A percentile compares a stretch with the other conserved stretches of the same genome.
phyloP scores from a whole-genome alignment of 2,329 filamentous ascomycete species.

The Ophiostoma angusticollis region DNA sequence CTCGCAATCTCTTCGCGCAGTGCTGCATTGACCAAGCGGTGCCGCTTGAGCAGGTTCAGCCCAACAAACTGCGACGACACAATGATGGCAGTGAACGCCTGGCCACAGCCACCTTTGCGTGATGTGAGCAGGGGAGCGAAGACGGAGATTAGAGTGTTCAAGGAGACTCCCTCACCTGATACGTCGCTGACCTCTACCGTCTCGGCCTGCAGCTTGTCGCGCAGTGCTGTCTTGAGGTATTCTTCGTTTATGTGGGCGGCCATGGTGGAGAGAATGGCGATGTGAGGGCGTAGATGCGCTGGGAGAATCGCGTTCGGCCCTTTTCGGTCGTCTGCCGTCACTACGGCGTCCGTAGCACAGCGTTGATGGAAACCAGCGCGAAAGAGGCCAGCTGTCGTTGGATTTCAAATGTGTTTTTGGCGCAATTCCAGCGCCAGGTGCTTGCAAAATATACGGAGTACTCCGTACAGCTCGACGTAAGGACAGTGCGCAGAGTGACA shows the following conservation, averaged over 20 bases:
- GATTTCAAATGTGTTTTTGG: no score
- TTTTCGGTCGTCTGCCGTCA: no score
- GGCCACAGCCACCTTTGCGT: constrained; percentile 48
- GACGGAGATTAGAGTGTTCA: not conserved
- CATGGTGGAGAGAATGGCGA: constrained; percentile 23
- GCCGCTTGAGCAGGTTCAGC: constrained; percentile 67
- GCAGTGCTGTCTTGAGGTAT: constrained; percentile 55
- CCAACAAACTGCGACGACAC: constrained; percentile 56
- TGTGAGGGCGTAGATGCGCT: no score
- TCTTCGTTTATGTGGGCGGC: constrained; percentile 57
- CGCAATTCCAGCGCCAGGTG: no score
- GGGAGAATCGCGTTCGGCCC: no score
- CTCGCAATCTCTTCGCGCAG: constrained; percentile 78
- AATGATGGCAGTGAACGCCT: constrained; percentile 46
- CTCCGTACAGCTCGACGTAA: no score
- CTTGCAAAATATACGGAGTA: no score
- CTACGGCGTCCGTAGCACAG: no score
- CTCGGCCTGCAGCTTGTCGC: constrained; percentile 55
- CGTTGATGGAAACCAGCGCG: no score
- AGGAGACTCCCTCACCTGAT: constrained; percentile 51
- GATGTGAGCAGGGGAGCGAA: not conserved
- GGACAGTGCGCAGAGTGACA: no score
- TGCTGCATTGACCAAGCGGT: constrained; percentile 72
- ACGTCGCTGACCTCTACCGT: constrained; percentile 85
- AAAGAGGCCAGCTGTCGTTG: no score